Evolutionary conservation across 306 rosid species (phyloP), one percentile per base, ranked within the genome.

Genomic region (Delonix regia): DNA sequence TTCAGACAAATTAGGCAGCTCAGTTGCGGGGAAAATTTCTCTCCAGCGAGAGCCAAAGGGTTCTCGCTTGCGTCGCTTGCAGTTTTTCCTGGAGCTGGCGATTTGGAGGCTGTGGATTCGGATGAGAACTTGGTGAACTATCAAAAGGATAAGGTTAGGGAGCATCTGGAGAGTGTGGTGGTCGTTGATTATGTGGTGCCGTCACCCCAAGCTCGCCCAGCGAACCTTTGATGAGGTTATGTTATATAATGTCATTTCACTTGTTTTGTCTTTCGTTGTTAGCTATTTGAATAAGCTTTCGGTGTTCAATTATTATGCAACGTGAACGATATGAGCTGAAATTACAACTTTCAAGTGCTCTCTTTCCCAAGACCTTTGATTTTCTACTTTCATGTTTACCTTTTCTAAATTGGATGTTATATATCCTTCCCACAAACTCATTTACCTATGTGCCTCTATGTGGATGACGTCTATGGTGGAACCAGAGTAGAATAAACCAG

Each of bases 21-120:
- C 16, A 87, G 83, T 9, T 71, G 3, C 10, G 98, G 97, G 0
- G 96, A 92, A 69, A 95, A 95, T 80, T 91, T 89, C 86, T 95
- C 99, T 1, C 97, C 98, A 30, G 94, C 79, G 1, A 93, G 99
- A 42, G 97, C 98, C 5, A 95, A 95, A 67, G 99, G 97, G 22
- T 95, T 71, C 51, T 88, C 97, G 22, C 82, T 95, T 27, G 99
- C 97, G 4, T 92, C 98, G 0, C 73, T 91, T 1, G 96, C 91
- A 18, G 84, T 95, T 39, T 87, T 88, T 39, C 82, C 87, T 0
- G 91, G 89, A 52, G 18, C 28, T 24, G 51, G 67, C 3, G 93
- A 87, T 13, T 27, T 91, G 89, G 94, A 89, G 38, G 90, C 83
- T 0, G 72, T 81, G 86, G 90, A 83, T 80, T 87, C 89, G 2